Evolutionary conservation across 2,329 filamentous ascomycete genomes (phyloP).

Genomic region (Colletotrichum sp.): DNA sequence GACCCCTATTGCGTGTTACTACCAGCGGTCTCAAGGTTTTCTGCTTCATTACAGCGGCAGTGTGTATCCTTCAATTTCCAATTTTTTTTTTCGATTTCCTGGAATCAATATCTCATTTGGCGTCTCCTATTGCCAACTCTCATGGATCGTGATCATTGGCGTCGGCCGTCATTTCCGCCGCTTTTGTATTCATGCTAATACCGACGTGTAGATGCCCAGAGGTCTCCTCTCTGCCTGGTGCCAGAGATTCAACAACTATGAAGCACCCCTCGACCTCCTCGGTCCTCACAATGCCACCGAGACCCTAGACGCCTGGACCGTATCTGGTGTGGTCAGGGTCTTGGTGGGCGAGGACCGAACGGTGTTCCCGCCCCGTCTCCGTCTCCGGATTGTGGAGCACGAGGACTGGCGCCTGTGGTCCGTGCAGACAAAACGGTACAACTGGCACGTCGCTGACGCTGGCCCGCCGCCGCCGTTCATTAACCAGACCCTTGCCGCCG

Average conservation of each 20-base stretch:
- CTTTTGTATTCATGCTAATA: not conserved
- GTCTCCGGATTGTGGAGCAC: not conserved
- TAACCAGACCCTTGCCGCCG: not conserved
- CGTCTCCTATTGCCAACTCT: not conserved
- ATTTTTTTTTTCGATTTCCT: not conserved
- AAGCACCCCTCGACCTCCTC: not conserved
- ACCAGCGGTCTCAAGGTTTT: too few relatives aligned
- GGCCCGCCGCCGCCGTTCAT: not conserved
- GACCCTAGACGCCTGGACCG: not conserved
- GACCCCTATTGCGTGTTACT: too few relatives aligned
- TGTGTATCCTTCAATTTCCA: too few relatives aligned
- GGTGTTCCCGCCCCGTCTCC: not conserved
- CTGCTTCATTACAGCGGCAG: too few relatives aligned
- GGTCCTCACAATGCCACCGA: not conserved
- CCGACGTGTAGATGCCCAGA: not conserved
- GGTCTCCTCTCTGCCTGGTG: not conserved
- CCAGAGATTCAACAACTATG: not conserved
- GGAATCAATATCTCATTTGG: too few relatives aligned
- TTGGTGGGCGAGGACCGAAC: not conserved
- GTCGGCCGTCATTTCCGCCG: not conserved
- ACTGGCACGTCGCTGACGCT: not conserved
- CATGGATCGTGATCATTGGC: not conserved
- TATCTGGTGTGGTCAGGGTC: not conserved
- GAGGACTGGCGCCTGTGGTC: not conserved
- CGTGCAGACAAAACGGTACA: not conserved